Evolutionary conservation across 1,284 basidiomycete genomes (phyloP).

Genomic region (Apiotrichum montevideense): DNA sequence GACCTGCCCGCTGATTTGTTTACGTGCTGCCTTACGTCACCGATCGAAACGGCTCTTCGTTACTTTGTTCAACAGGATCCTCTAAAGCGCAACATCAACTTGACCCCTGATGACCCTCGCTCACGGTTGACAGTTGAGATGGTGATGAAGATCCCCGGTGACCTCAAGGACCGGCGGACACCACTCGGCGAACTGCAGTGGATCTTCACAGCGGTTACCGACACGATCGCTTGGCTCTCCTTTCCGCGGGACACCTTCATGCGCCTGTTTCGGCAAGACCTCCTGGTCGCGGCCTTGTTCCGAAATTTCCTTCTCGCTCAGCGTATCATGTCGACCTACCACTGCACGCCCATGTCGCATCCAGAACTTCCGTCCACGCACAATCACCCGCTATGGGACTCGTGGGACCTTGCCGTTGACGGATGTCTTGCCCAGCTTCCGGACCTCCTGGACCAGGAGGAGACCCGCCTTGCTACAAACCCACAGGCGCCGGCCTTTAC

Average conservation of each 20-base stretch:
- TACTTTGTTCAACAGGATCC: conserved; percentile 91
- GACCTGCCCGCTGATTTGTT: conserved; percentile 96
- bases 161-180: conserved; percentile 90
- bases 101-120: conserved; percentile 49
- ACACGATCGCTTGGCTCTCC: conserved; percentile 98
- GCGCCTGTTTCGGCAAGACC: conserved; percentile 87
- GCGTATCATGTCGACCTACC: conserved; percentile 96
- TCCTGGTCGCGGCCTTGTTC: conserved; percentile 92
- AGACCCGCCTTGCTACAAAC: conserved; percentile 46
- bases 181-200: conserved; percentile 96
- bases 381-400: conserved; percentile 91
- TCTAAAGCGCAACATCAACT: conserved; percentile 57
- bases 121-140: conserved; percentile 69
- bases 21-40: conserved; percentile 94
- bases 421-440: conserved; percentile 91
- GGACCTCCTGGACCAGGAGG: conserved; percentile 62
- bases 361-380: conserved; percentile 89
- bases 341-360: conserved; percentile 92
- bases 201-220: conserved; percentile 98
- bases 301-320: conserved; percentile 95
- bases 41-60: conserved; percentile 93
- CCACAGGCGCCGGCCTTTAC: conserved; percentile 37
- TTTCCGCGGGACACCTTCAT: conserved; percentile 92
- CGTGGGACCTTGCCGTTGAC: conserved; percentile 97
- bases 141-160: conserved; percentile 92